Evolutionary conservation across 2,329 filamentous ascomycete species (phyloP), one percentile per base, ranked within the genome.

Genomic region (Penicillium polonicum): DNA sequence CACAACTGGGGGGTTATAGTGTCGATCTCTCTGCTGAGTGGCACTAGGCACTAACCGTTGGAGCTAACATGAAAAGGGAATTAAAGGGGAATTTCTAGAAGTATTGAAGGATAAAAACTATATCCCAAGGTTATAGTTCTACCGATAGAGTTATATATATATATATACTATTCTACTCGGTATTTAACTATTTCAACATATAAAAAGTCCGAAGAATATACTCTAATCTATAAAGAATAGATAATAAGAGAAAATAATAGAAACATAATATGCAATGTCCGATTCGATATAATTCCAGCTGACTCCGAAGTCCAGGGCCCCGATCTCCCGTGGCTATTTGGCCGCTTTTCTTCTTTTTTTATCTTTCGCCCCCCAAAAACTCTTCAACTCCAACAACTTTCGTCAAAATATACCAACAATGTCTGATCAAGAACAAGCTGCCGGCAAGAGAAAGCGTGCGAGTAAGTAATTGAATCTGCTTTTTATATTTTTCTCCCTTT

Each of bases 371-470:
- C 48, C 46, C 43, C 63, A 60, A 66, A 65, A 65, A 61, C 59
- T 65, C 65, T 65, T 66, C 59, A 57, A 52, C 45, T 51, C 43
- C n/a, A 39, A 31, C 53, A 52, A 54, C 39, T 42, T 31, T 39
- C 23, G 19, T 38, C 64, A 69, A 25, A 27, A 27, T 7, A 38
- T 27, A 9, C 9, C 17, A 52, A 23, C 27, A 21, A 75, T 75
- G 72, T 74, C 72, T 15, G 70, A 73, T 42, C 46, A 61, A 52
- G 59, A 65, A 55, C 68, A 72, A 63, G 59, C 59, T 6, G 70
- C 71, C 38, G 73, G 73, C 39, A 75, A 75, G 65, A 69, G 73
- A 66, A 75, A 75, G 65, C 66, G 73, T 60, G 70, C 73, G 60
- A 73, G 73, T 75, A 71, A 63, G 73, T 75, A 50, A 50, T 49